Conservation (phyloP, 805 yeast genomes). For the Candida ovalis region DNA sequence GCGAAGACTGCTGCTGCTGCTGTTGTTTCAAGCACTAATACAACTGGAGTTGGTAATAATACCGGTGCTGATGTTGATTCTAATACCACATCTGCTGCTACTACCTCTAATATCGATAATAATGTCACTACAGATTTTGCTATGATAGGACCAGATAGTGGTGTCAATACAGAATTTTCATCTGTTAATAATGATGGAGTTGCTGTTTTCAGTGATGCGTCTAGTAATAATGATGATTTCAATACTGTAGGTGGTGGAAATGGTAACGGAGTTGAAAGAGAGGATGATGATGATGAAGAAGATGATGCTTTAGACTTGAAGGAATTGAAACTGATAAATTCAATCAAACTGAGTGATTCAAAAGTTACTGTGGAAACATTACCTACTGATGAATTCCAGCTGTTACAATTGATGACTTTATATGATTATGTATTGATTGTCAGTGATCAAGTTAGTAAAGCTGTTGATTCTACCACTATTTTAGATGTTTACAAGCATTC, state of each 20-base stretch:
- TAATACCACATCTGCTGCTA: neutral
- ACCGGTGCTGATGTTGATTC: neutral
- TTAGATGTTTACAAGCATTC: constrained; percentile 19
- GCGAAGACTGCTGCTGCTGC: neutral
- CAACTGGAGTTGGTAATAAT: neutral
- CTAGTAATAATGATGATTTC: constrained; percentile 10
- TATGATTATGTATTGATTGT: constrained; percentile 32
- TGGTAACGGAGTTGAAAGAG: constrained; percentile 7
- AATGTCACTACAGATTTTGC: neutral
- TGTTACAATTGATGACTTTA: constrained; percentile 32
- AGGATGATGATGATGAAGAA: constrained; percentile 12
- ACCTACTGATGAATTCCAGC: constrained; percentile 31
- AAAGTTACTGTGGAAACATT: constrained; percentile 20
- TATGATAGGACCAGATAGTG: constrained; percentile 2
- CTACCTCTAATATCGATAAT: neutral
- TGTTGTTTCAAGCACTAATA: neutral
- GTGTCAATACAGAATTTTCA: constrained; percentile 15
- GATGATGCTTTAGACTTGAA: constrained; percentile 15
- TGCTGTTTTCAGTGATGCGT: constrained; percentile 10
- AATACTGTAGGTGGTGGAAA: constrained; percentile 26
- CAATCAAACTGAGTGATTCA: constrained; percentile 24
- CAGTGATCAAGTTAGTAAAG: constrained; percentile 11
- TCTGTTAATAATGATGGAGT: constrained; percentile 9
- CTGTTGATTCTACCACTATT: constrained; percentile 13
- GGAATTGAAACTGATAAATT: constrained; percentile 19